Evolutionary conservation across 1,284 basidiomycete genomes (phyloP), one percentile per base, ranked within the genome.

Genomic region (Stereum hirsutum): DNA sequence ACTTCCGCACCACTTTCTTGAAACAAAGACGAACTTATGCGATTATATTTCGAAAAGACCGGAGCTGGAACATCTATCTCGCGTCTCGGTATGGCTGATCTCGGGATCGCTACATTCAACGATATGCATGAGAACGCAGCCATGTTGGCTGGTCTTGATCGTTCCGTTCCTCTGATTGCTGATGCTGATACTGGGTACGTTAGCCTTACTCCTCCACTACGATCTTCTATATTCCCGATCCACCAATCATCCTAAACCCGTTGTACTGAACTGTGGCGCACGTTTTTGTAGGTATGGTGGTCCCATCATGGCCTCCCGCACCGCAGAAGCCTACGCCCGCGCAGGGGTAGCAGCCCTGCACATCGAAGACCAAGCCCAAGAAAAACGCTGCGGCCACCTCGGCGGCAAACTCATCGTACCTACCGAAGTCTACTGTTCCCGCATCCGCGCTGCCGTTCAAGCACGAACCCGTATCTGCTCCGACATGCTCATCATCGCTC

Each of bases 321-420:
- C 85, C 2, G 81, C 89, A 10, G 74, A 66, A 19, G 73, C 83
- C 56, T 89, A 89, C 52, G 73, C 68, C 17, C 70, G 73, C 32
- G 76, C 81, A 1, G 86, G 87, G 20, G 77, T 89, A 26, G 87
- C 86, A 5, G 86, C 68, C 0, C 64, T 87, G 52, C 86, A 89
- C 59, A 87, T 89, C 37, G 87, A 89, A 58, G 87, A 89, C 57
- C 87, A 89, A 60, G 83, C 88, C 2, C 78, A 87, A 57, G 85
- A 82, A 5, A 89, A 89, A 60, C 78, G 86, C 44, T 89, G 87
- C 53, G 87, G 86, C 1, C 86, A 89, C 57, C 64, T 89, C 30
- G 70, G 84, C 57, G 86, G 87, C 40, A 89, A 89, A 59, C 81
- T 86, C 47, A 74, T 89, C 53, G 87, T 89, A 35, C 80, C 81